Conservation (phyloP, 208 protist species). For the Acanthamoeba sp. region DNA sequence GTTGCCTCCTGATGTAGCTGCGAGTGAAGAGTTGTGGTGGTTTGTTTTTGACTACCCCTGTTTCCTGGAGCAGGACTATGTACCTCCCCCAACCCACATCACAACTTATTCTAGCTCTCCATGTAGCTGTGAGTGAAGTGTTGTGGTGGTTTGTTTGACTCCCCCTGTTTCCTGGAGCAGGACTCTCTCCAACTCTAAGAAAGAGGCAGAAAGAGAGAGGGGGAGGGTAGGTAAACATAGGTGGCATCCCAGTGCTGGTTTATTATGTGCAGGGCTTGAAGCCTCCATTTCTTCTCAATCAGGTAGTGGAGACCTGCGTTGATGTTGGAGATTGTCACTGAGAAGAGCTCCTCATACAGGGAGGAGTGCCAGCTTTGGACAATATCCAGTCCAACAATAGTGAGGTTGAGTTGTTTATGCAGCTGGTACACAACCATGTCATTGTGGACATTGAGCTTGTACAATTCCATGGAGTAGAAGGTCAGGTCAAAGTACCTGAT, state of each 20-base stretch:
- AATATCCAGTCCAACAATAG: background rate
- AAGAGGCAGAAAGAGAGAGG: too few relatives aligned
- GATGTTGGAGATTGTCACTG: background rate
- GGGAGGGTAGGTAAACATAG: too few relatives aligned
- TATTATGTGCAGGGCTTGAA: background rate
- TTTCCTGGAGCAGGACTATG: background rate
- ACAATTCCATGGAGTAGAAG: background rate
- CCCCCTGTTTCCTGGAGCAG: too few relatives aligned
- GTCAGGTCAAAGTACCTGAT: background rate
- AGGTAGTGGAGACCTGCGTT: background rate
- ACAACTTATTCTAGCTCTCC: background rate
- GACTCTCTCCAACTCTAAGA: too few relatives aligned
- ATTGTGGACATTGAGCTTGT: background rate
- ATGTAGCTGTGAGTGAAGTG: background rate
- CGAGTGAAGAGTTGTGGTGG: background rate
- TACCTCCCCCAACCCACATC: too few relatives aligned
- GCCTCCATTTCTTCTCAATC: background rate
- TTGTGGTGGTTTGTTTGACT: too few relatives aligned
- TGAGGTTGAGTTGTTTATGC: background rate
- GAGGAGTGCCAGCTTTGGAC: background rate
- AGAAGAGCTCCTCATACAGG: background rate
- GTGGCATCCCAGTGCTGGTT: background rate
- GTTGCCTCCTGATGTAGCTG: background rate
- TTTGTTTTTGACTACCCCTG: background rate
- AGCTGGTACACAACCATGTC: background rate